Base-by-base conservation (phyloP, 192 early-diverging fungal genomes). In the Dissophora globulifera region DNA sequence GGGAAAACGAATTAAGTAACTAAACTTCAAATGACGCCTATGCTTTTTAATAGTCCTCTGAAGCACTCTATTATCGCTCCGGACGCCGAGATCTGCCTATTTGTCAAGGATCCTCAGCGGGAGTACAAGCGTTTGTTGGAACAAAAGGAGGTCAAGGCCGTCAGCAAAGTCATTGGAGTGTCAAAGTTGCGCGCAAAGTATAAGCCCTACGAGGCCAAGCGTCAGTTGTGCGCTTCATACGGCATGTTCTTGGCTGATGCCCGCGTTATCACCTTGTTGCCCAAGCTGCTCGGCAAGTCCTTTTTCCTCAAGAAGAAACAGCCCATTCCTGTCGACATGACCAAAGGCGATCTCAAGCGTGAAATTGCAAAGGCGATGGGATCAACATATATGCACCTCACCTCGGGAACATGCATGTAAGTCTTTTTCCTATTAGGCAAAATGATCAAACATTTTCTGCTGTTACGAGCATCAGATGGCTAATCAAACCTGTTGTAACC, bases 241-340 rank as follows among this genome's bases (percentile, higher is more conserved):
- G 92, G 94, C 53, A 78, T 98, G 70, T 97, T 99, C 67, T 80
- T 97, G 56, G 87, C 93, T 12, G 97, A 98, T 83, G 90, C 93
- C 17, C 86, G 91, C 13, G 81, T 98, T 16, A 50, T 96, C 31
- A 79, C 84, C 46, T 62, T 88, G 8, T 81, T 99, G 61, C 93
- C 94, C 9, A 87, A 88, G 59, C 42, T 92, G 19, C 76, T 99
- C 25, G 95, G 95, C 22, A 93, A 93, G 78, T 82, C 84, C 47
- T 93, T 97, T 67, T 96, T 94, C 69, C 52, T 81, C 66, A 87
- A 84, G 64, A 95, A 95, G 81, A 95, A 94, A 89, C 83, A 88
- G 49, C 94, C 94, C 16, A 84, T 89, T 25, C 87, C 92, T 6
- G 84, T 96, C 3, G 81, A 93, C 63, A 58, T 95, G 76, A 86